Percentiles rank a stretch among this genome's conserved stretches.
Evolutionary conservation across 164 flowering plant genomes (phyloP).

Genomic region (Kalanchoe fedtschenkoi): DNA sequence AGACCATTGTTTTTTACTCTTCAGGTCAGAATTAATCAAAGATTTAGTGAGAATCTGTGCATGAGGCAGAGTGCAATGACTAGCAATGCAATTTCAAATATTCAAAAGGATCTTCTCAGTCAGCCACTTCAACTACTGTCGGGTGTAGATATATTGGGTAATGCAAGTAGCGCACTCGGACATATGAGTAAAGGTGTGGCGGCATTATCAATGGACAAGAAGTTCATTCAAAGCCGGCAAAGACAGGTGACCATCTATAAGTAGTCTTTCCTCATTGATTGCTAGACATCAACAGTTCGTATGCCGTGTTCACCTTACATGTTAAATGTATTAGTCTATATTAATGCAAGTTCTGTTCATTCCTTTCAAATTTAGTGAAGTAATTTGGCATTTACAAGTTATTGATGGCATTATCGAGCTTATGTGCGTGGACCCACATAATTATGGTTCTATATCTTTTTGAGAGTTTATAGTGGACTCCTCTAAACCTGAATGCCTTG

Average conservation of each 20-base stretch:
- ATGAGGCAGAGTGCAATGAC: constrained; percentile 83
- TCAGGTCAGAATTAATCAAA: constrained; percentile 81
- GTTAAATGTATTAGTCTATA: not conserved
- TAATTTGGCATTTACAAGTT: not conserved
- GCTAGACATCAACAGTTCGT: not conserved
- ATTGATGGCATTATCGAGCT: not conserved
- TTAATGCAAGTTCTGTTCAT: not conserved
- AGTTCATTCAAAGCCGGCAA: constrained; percentile 89
- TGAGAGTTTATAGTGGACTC: not conserved
- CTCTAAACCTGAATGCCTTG: not conserved
- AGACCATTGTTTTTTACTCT: not conserved
- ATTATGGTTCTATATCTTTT: too few species aligned
- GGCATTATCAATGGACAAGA: constrained; percentile 96
- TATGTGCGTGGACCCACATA: too few species aligned
- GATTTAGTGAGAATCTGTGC: constrained; percentile 65
- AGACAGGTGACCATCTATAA: constrained; percentile 52
- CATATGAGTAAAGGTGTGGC: constrained; percentile 99
- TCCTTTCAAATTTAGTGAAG: not conserved
- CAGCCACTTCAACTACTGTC: constrained; percentile 96
- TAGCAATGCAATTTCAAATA: constrained; percentile 55
- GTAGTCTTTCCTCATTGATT: not conserved
- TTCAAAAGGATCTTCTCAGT: constrained; percentile 88
- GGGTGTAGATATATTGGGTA: constrained; percentile 96
- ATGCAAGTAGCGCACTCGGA: constrained; percentile 99
- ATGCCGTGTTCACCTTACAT: not conserved